Conservation (phyloP, 163 green algal genomes). For the Picocystis sp. region DNA sequence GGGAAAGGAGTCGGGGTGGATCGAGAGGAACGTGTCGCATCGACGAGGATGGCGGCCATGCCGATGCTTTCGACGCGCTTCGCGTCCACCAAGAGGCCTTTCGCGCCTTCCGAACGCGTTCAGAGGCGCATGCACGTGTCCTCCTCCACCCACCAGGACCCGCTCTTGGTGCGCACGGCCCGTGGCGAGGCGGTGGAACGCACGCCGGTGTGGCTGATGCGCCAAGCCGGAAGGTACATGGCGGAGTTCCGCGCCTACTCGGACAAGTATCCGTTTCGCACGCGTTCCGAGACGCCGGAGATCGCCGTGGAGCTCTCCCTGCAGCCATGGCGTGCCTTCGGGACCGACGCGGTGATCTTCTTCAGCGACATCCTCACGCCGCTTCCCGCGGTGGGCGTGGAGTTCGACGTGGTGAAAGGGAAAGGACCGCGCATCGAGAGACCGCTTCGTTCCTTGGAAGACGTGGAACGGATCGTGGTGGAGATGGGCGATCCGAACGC, state of each 20-base stretch:
- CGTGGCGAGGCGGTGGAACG: slow-evolving; percentile 74
- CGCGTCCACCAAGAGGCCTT: too few species aligned
- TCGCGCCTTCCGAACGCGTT: too few species aligned
- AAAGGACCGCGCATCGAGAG: slow-evolving; percentile 74
- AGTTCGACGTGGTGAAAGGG: slow-evolving; percentile 93
- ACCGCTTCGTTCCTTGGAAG: slow-evolving; percentile 50
- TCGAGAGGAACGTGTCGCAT: too few species aligned
- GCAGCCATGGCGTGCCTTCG: slow-evolving; percentile 58
- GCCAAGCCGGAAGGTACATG: slow-evolving; percentile 97
- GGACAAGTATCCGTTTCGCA: slow-evolving; percentile 19
- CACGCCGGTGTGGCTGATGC: slow-evolving; percentile 98
- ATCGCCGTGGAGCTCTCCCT: slow-evolving; percentile 94
- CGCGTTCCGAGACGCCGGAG: slow-evolving; percentile 84
- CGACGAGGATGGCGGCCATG: too few species aligned
- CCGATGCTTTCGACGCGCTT: too few species aligned
- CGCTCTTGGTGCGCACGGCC: slow-evolving; percentile 64
- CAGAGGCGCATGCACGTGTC: too few species aligned
- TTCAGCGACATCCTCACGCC: slow-evolving; percentile 99
- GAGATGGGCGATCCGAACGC: slow-evolving; percentile 59
- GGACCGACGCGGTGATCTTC: slow-evolving; percentile 93
- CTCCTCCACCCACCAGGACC: slow-evolving; percentile 22
- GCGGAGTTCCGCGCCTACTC: slow-evolving; percentile 58
- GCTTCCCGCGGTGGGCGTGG: slow-evolving; percentile 86
- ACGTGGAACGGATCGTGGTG: slow-evolving; percentile 31
- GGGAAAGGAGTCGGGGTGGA: too few species aligned